Conservation (phyloP, 2,329 filamentous ascomycete species). For the Ascochyta clinopodiicola region DNA sequence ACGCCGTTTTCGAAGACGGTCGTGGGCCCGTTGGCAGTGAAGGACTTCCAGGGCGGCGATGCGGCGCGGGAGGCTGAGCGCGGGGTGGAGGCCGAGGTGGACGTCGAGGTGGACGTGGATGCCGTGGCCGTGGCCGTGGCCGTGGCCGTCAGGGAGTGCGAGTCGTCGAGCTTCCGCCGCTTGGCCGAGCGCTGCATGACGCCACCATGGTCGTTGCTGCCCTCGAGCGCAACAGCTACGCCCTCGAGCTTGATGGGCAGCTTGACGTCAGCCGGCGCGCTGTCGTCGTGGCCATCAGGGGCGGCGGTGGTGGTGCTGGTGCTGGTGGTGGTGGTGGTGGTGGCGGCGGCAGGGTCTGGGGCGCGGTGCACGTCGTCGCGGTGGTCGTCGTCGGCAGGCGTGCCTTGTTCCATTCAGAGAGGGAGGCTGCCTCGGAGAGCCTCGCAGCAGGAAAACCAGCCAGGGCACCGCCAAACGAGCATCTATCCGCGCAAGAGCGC, state of each 20-base stretch:
- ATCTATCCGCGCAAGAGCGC: conserved; percentile 33
- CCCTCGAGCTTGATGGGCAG: conserved; percentile 41
- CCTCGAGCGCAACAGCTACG: conserved; percentile 20
- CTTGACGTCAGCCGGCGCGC: conserved; percentile 22
- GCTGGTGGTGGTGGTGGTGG: conserved; percentile 31
- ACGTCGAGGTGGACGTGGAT: too few relatives aligned
- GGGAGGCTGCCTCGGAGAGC: conserved; percentile 18
- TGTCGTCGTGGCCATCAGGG: conserved; percentile 1
- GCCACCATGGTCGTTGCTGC: conserved; percentile 29
- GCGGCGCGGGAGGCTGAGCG: conserved; percentile 55
- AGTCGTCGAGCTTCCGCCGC: conserved; percentile 62
- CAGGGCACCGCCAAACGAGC: conserved; percentile 37
- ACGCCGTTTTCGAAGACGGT: conserved; percentile 73
- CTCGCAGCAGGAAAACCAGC: conserved; percentile 41
- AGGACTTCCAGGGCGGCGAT: conserved; percentile 94
- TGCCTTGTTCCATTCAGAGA: conserved; percentile 43
- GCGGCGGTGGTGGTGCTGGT: conserved; percentile 21
- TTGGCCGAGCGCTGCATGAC: conserved; percentile 57
- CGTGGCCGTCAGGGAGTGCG: neutral
- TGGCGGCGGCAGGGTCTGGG: conserved; percentile 22
- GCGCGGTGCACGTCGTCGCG: conserved; percentile 27
- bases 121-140: too few relatives aligned
- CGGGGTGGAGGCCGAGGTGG: conserved; percentile 4
- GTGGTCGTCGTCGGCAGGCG: conserved; percentile 32
- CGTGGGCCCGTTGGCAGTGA: conserved; percentile 84